phyloP scores from a whole-genome alignment of 441 rosid species.

The Erodium texanum region DNA sequence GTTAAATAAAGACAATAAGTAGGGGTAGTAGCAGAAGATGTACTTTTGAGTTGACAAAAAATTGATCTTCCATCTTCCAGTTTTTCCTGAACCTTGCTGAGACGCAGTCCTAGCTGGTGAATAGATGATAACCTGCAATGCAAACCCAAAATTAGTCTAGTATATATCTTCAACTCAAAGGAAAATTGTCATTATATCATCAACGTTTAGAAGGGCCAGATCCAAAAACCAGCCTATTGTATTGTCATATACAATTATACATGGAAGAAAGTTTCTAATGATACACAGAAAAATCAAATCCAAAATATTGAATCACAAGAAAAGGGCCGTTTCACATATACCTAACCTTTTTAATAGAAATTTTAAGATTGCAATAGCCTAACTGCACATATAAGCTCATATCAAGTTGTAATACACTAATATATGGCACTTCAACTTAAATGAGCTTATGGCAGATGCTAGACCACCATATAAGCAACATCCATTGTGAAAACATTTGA shows the following conservation, averaged over 20 bases:
- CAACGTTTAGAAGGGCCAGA: background rate
- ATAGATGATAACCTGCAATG: conserved; percentile 58
- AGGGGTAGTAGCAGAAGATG: conserved; percentile 2
- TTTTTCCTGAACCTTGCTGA: conserved; percentile 85
- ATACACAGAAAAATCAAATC: background rate
- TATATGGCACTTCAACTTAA: background rate
- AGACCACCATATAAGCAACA: background rate
- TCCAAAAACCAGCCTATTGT: background rate
- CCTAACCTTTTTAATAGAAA: background rate
- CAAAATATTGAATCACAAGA: background rate
- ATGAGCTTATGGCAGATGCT: background rate
- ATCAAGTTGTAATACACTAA: background rate
- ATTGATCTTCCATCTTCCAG: conserved; percentile 80
- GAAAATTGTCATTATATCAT: background rate
- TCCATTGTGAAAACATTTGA: background rate
- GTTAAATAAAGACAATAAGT: background rate
- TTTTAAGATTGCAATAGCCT: background rate
- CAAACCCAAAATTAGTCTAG: background rate
- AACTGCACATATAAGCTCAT: background rate
- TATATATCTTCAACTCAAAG: background rate
- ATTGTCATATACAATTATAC: background rate
- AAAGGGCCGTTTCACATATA: background rate
- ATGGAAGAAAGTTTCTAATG: background rate
- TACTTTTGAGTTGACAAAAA: conserved; percentile 79
- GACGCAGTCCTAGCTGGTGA: conserved; percentile 84